Evolutionary conservation across 179 eudicot species (phyloP), one percentile per base, ranked within the genome.

Genomic region (Silene noctiflora): DNA sequence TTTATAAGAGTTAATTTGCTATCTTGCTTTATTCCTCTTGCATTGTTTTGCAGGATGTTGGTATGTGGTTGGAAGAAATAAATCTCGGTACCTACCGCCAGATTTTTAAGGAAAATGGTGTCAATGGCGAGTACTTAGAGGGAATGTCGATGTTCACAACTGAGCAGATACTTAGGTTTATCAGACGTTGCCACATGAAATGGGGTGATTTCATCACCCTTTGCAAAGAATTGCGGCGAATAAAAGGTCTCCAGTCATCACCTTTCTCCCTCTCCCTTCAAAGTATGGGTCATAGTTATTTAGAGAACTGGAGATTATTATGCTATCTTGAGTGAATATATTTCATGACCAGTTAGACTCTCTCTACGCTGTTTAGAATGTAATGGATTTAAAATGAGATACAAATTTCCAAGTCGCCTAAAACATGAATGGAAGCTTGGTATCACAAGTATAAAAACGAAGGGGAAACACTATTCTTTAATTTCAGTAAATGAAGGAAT

Each of bases 111-210:
- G 98, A 89, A 83, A 91, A 91, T 81, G 92, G 97, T 71, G 94
- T 92, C 14, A 92, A 92, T 77, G 97, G 97, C 60, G 97, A 92
- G 82, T 92, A 89, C 79, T 85, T 92, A 87, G 97, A 92, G 81
- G 91, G 97, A 25, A 89, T 92, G 97, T 91, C 97, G 60, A 91
- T 91, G 96, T 92, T 92, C 83, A 92, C 97, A 67, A 92, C 96
- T 0, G 96, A 92, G 76, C 97, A 92, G 83, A 92, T 92, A 77
- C 97, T 92, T 72, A 77, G 96, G 77, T 92, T 92, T 86, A 92
- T 92, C 70, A 89, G 97, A 77, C 87, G 92, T 68, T 91, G 97
- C 84, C 97, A 92, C 85, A 91, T 92, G 97, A 91, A 91, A 85
- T 92, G 97, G 97, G 97, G 97, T 39, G 97, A 92, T 78, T 92